Percentiles rank a stretch among this genome's conserved stretches.
phyloP scores from a whole-genome alignment of 139 green algal species.

The Coelastrella sp. region DNA sequence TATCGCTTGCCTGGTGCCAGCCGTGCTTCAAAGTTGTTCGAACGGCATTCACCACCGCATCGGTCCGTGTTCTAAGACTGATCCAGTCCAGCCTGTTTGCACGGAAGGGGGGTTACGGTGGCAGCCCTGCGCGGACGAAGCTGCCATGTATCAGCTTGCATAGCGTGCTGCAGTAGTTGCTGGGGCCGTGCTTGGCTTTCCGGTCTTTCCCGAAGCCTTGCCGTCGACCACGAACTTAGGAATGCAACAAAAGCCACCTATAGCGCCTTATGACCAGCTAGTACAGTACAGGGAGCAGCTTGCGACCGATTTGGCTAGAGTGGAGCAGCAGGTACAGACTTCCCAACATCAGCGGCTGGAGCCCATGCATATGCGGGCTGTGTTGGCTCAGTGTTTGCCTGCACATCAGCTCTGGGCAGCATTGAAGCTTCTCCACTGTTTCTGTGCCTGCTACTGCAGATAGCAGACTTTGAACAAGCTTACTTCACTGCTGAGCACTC shows the following conservation, averaged over 20 bases:
- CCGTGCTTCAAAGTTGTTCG: no score
- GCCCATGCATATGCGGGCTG: not conserved
- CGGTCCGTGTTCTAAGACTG: no score
- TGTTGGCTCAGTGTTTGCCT: not conserved
- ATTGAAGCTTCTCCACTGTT: not conserved
- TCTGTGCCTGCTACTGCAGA: conserved; percentile 58
- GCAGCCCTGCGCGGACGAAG: no score
- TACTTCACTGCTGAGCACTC: conserved; percentile 80
- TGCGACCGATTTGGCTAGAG: conserved; percentile 31
- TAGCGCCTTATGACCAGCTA: conserved; percentile 33
- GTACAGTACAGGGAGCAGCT: conserved; percentile 47
- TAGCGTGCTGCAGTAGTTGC: no score
- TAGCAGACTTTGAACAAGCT: conserved; percentile 74
- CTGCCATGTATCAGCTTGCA: no score
- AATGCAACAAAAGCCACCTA: conserved; percentile 28
- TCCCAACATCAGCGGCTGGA: not conserved
- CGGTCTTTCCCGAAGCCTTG: not conserved
- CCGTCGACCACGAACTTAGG: not conserved
- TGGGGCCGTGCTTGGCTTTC: not conserved
- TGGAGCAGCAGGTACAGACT: conserved; percentile 32
- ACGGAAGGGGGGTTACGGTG: no score
- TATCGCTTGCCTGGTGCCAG: no score
- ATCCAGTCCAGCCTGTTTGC: no score
- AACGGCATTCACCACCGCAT: no score
- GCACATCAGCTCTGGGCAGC: no score